Conservation (phyloP, 2,329 filamentous ascomycete species). For the Penicillium sp. region DNA sequence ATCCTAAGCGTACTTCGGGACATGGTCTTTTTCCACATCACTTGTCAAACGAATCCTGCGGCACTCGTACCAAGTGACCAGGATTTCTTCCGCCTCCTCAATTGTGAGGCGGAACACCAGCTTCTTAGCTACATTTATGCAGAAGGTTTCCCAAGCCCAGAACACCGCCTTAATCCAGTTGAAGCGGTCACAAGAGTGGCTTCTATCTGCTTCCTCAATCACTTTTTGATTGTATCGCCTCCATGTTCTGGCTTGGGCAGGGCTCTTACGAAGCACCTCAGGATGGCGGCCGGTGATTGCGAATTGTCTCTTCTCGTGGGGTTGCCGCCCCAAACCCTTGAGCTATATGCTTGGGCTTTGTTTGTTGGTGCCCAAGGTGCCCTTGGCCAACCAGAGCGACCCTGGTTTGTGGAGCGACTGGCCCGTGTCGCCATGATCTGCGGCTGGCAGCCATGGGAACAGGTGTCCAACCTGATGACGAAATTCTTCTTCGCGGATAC, state of each 20-base stretch:
- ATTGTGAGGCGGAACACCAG: constrained; percentile 38
- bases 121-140: constrained; percentile 38
- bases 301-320: constrained; percentile 14
- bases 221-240: constrained; percentile 34
- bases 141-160: constrained; percentile 1
- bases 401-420: constrained; percentile 33
- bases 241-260: constrained; percentile 35
- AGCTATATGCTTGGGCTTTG: constrained; percentile 32
- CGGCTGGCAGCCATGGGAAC: constrained; percentile 31
- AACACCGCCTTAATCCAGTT: constrained; percentile 23
- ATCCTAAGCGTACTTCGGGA: constrained; percentile 30
- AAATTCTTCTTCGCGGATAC: constrained; percentile 31
- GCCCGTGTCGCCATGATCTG: constrained; percentile 25
- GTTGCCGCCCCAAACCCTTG: constrained; percentile 21
- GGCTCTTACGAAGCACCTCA: constrained; percentile 33
- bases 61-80: constrained; percentile 27
- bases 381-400: constrained; percentile 25
- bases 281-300: constrained; percentile 21
- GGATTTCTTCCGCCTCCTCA: constrained; percentile 33
- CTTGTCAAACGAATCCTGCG: constrained; percentile 22
- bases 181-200: constrained; percentile 33
- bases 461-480: constrained; percentile 25
- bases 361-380: constrained; percentile 36
- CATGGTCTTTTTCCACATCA: constrained; percentile 33
- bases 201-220: constrained; percentile 32